A percentile compares a stretch with the other conserved stretches of the same genome.
These are phyloP conservation scores for Septoria petroselini DNA, from an alignment of 2,329 filamentous ascomycete species.

Conservation along the genomic window DNA sequence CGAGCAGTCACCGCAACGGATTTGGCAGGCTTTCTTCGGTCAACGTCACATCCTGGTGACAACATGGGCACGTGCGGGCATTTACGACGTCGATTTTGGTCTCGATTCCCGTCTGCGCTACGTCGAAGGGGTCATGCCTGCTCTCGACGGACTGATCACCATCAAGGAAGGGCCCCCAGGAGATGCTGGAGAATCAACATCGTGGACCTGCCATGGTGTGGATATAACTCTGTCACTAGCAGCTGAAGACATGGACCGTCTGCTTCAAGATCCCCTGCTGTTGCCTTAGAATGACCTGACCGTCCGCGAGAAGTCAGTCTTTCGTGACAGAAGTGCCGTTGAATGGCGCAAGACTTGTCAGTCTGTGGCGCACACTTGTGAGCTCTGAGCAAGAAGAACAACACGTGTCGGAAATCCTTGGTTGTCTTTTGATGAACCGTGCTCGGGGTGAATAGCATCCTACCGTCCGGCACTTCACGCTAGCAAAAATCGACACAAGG, in stretches of 20 bases:
- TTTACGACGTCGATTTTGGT: not conserved
- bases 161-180: not conserved
- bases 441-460: too few relatives aligned
- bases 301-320: too few relatives aligned
- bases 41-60: not conserved
- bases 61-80: not conserved
- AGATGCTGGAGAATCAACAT: too few relatives aligned
- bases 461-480: too few relatives aligned
- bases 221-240: not conserved
- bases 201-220: not conserved
- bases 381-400: too few relatives aligned
- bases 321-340: too few relatives aligned
- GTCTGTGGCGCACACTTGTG: too few relatives aligned
- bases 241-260: not conserved
- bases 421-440: too few relatives aligned
- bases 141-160: not conserved
- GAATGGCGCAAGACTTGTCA: too few relatives aligned
- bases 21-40: not conserved
- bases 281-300: not conserved
- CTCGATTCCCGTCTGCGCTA: not conserved
- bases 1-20: not conserved
- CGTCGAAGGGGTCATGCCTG: not conserved
- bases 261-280: not conserved
- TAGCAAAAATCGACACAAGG: too few relatives aligned
- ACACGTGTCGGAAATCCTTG: too few relatives aligned